A percentile compares a stretch with the other conserved stretches of the same genome.
Conservation (phyloP, 2,329 filamentous ascomycete species). For the Hypoxylon sp. region DNA sequence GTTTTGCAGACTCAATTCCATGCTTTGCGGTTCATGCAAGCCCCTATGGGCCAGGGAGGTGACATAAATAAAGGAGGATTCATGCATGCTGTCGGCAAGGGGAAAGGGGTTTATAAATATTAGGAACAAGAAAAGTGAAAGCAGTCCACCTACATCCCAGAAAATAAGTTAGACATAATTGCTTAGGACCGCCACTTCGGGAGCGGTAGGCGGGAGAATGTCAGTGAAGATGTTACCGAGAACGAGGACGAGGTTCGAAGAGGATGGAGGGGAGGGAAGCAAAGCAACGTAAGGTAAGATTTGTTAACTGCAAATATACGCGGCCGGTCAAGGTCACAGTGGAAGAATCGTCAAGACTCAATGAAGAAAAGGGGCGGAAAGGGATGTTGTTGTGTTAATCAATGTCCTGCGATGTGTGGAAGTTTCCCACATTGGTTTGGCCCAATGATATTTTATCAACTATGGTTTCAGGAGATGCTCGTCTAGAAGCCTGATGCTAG, state of each 20-base stretch:
- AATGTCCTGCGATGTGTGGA: conserved; percentile 28
- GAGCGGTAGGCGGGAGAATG: conserved; percentile 16
- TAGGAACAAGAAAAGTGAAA: conserved; percentile 22
- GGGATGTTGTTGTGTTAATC: conserved; percentile 17
- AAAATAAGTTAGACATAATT: conserved; percentile 68
- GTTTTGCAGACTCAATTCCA: conserved; percentile 9
- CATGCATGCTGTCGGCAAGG: too few species aligned
- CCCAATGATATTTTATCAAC: conserved; percentile 36
- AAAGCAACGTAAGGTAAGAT: not conserved
- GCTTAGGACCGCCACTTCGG: conserved; percentile 38
- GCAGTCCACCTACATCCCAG: conserved; percentile 64
- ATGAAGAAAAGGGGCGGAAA: conserved; percentile 27
- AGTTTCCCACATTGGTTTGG: conserved; percentile 35
- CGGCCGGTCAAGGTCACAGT: conserved; percentile 9
- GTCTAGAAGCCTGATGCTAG: conserved; percentile 29
- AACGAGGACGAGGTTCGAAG: conserved; percentile 4
- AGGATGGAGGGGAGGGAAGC: conserved; percentile 3
- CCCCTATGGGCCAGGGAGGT: conserved; percentile 1
- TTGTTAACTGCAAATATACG: conserved; percentile 4
- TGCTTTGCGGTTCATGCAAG: conserved; percentile 14
- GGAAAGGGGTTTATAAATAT: conserved; percentile 9
- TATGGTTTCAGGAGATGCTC: conserved; percentile 38
- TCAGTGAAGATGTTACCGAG: conserved; percentile 14
- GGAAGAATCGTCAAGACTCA: conserved; percentile 19
- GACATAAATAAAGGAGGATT: too few species aligned